Conservation (phyloP, 768 basidiomycete species). For the Panellus pusillus region DNA sequence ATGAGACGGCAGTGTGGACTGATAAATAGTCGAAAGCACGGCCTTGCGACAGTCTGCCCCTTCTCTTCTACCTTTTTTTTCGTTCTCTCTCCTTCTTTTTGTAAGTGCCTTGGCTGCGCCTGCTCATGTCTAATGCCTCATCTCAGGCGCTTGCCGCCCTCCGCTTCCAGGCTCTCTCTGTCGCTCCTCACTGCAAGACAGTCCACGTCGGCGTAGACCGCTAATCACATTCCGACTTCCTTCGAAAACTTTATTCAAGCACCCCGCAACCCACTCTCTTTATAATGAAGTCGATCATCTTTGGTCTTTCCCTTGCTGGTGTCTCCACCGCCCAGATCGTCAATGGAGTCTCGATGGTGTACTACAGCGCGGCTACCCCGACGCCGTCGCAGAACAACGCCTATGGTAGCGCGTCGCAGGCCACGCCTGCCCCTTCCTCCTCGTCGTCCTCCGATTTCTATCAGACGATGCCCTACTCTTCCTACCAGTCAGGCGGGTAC, state of each 20-base stretch:
- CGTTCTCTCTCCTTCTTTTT: conserved; percentile 35
- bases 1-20: too few relatives aligned
- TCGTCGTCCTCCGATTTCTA: conserved; percentile 40
- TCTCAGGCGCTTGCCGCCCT: conserved; percentile 45
- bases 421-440: conserved; percentile 34
- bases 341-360: conserved; percentile 44
- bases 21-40: conserved; percentile 16
- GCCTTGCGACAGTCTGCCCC: conserved; percentile 31
- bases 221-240: conserved; percentile 44
- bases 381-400: conserved; percentile 27
- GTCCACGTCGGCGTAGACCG: conserved; percentile 73
- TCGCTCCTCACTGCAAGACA: conserved; percentile 63
- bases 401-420: conserved; percentile 26
- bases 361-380: conserved; percentile 23
- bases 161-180: conserved; percentile 36
- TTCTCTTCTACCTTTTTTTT: conserved; percentile 40
- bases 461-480: conserved; percentile 56
- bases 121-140: background rate
- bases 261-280: conserved; percentile 46
- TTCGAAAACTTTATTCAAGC: conserved; percentile 36
- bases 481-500: conserved; percentile 65
- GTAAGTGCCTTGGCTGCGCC: conserved; percentile 33
- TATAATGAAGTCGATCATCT: conserved; percentile 63
- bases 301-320: conserved; percentile 59
- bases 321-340: conserved; percentile 59